These are phyloP conservation scores for Vaccinium darrowii DNA, from an alignment of 148 eudicot genomes.

Conservation along the genomic window DNA sequence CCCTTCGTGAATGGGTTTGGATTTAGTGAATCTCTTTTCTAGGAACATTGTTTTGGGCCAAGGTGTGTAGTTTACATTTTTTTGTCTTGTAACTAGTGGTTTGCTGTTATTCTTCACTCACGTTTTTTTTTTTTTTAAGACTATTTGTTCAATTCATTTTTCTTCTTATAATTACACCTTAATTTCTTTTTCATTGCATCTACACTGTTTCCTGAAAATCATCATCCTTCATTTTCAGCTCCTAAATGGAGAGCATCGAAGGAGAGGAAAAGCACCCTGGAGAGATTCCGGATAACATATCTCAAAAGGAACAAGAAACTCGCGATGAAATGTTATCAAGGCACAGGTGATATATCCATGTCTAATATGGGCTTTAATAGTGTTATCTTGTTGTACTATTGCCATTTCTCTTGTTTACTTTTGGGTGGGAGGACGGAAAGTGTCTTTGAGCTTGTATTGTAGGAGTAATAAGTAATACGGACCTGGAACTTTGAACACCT, in stretches of 20 bases:
- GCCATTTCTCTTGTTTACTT: neutral
- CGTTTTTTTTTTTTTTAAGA: neutral
- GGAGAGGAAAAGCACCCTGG: slow-evolving; percentile 21
- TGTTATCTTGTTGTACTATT: neutral
- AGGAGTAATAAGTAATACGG: neutral
- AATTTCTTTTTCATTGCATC: neutral
- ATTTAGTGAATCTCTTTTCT: neutral
- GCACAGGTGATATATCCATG: slow-evolving; percentile 39
- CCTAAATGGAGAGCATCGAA: slow-evolving; percentile 37
- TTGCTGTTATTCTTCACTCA: neutral
- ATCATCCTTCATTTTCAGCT: slow-evolving; percentile 15
- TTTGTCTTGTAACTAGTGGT: neutral
- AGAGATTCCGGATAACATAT: slow-evolving; percentile 24
- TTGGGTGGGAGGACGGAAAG: neutral
- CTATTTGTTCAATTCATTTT: neutral
- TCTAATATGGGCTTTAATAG: neutral
- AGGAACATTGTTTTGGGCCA: neutral
- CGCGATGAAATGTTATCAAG: slow-evolving; percentile 57
- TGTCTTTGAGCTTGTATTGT: slow-evolving; percentile 1
- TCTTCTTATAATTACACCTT: neutral
- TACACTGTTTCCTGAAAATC: neutral
- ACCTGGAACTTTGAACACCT: neutral
- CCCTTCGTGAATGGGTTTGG: neutral
- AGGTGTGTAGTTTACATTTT: neutral
- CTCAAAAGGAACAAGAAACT: slow-evolving; percentile 36